Base-by-base conservation (phyloP, 192 early-diverging fungal species). In the Piromyces finnis region DNA sequence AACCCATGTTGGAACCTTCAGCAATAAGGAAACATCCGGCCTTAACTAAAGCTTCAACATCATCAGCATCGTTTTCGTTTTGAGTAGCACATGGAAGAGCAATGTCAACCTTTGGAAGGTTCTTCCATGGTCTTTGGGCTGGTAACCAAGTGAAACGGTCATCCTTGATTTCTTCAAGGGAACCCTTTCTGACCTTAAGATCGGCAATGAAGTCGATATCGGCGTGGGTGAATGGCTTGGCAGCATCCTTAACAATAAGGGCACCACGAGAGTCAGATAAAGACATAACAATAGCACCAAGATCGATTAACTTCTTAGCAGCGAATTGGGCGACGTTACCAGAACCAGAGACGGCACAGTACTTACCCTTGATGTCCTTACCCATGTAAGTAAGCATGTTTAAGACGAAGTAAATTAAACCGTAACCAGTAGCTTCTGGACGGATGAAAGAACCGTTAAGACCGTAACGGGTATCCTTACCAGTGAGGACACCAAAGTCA, bases 211-310 rank as follows among this genome's bases (percentile, higher is more conserved):
- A 82, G 68, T 87, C 30, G 78, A 88, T 87, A 81, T 88, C 85
- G 79, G 82, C 86, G 78, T 84, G 84, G 77, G 86, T 87, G 78
- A 88, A 88, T 37, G 36, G 36, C 36, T 37, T 37, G 14, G 36
- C 7, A 78, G 86, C 86, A 81, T 84, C 83, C 81, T 85, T 84
- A 83, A 86, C 84, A 79, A 86, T 82, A 80, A 88, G 78, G 80
- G 84, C 84, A 84, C 87, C 87, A 82, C 86, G 84, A 77, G 87
- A 88, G 80, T 88, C 87, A 7, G 87, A 88, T 85, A 88, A 87
- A 30, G 87, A 85, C 77, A 88, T 79, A 26, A 86, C 85, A 29
- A 86, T 79, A 39, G 85, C 87, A 39, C 87, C 87, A 77, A 88
- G 87, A 80, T 88, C 84, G 29, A 88, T 82, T 51, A 87, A 83